A percentile compares a stretch with the other conserved stretches of the same genome.
Conservation (phyloP, 169 alveolate genomes). For the Cryptosporidium sp. region DNA sequence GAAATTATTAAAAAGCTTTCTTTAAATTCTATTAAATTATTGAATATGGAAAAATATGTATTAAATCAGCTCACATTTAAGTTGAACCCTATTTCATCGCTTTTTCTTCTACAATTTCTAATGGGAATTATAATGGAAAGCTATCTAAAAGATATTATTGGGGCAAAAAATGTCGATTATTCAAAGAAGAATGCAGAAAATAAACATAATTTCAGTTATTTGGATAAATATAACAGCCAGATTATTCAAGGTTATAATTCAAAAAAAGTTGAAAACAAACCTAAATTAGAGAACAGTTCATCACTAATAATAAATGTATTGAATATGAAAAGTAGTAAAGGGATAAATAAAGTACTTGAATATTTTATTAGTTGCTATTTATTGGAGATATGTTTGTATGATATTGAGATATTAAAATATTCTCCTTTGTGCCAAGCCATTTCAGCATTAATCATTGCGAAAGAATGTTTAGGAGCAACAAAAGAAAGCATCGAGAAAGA, state of each 20-base stretch:
- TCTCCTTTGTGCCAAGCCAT: conserved; percentile 68
- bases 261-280: not conserved
- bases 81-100: conserved; percentile 53
- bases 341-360: conserved; percentile 43
- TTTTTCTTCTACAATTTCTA: conserved; percentile 13
- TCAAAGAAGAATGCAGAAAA: not conserved
- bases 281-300: conserved; percentile 35
- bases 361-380: conserved; percentile 61
- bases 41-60: conserved; percentile 31
- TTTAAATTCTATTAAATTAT: not conserved
- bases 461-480: conserved; percentile 58
- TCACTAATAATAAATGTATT: conserved; percentile 37
- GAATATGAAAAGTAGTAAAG: conserved; percentile 48
- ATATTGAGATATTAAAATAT: conserved; percentile 55
- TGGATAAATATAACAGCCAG: not conserved
- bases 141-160: conserved; percentile 37
- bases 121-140: conserved; percentile 60
- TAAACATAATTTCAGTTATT: not conserved
- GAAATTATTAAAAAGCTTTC: conserved; percentile 19
- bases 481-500: conserved; percentile 4
- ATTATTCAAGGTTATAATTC: not conserved
- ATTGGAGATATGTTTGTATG: conserved; percentile 54
- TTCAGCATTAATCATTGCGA: conserved; percentile 49
- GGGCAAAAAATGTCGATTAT: not conserved
- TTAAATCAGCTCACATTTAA: conserved; percentile 54